Conservation (phyloP, 176 grass and related monocot genomes). For the maize (Zea mays) region DNA sequence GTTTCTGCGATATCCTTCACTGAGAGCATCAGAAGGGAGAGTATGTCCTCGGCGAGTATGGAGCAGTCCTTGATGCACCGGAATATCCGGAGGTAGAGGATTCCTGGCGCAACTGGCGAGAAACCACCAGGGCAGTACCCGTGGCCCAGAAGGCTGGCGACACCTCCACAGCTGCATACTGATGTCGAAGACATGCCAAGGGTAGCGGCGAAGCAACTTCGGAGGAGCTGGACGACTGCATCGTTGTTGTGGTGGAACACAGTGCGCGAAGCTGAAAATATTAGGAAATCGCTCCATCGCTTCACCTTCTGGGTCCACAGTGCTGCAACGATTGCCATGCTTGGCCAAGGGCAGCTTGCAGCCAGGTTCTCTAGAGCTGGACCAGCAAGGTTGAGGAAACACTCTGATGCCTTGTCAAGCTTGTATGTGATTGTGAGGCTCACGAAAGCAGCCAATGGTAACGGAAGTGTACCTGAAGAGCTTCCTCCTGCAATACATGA, state of each 20-base stretch:
- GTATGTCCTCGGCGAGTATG: slow-evolving; percentile 79
- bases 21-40: slow-evolving; percentile 69
- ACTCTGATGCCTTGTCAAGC: slow-evolving; percentile 91
- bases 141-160: slow-evolving; percentile 86
- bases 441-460: slow-evolving; percentile 90
- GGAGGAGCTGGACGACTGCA: slow-evolving; percentile 77
- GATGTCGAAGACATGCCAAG: slow-evolving; percentile 65
- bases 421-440: slow-evolving; percentile 98
- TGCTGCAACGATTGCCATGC: slow-evolving; percentile 93
- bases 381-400: slow-evolving; percentile 95
- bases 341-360: slow-evolving; percentile 97
- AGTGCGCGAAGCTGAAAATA: slow-evolving; percentile 92
- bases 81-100: slow-evolving; percentile 86
- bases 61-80: slow-evolving; percentile 91
- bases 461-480: slow-evolving; percentile 73
- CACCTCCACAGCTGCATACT: slow-evolving; percentile 60
- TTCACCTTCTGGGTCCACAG: slow-evolving; percentile 97
- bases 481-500: slow-evolving; percentile 66
- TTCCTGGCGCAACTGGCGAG: slow-evolving; percentile 88
- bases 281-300: slow-evolving; percentile 84
- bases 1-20: slow-evolving; percentile 81
- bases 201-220: slow-evolving; percentile 74
- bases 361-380: slow-evolving; percentile 93
- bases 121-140: slow-evolving; percentile 91
- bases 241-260: slow-evolving; percentile 96